Evolutionary conservation across 2,329 filamentous ascomycete species (phyloP), one percentile per base, ranked within the genome.

Genomic region (Colletotrichum sp.): DNA sequence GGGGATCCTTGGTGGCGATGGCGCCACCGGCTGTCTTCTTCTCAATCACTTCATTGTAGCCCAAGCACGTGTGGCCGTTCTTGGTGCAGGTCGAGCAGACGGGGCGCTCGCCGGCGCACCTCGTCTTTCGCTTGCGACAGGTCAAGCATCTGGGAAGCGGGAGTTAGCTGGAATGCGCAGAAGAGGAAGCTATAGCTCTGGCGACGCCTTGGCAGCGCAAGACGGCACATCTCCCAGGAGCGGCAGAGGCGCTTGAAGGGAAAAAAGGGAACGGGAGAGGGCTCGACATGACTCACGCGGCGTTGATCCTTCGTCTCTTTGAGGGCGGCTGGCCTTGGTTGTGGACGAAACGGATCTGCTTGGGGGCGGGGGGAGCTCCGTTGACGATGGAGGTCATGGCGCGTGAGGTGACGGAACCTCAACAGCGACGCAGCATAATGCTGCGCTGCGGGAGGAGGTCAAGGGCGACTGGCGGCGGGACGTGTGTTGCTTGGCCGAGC

Each of bases 281-380:
- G 74, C 52, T 66, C 65, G 58, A 39, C 56, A 71, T 27, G 70
- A 89, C 92, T 84, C 89, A 94, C 91, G 94, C 94, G 80, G 94
- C 93, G 85, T 93, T 95, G 81, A 96, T 94, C 80, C 94, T 90
- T 82, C 94, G 90, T 80, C 94, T 89, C 85, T 96, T 96, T 30
- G 93, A 93, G 77, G 94, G 94, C 65, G 94, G 94, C 78, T 95
- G 93, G 77, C 94, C 94, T 85, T 96, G 94, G 80, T 93, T 95
- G 78, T 95, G 94, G 79, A 96, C 94, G 83, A 96, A 96, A 79
- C 94, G 93, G 79, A 95, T 94, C 82, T 90, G 89, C 83, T 90
- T 92, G 72, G 86, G 89, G 61, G 86, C 83, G 74, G 88, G 85
- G 77, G 85, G 81, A 79, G 82, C 79, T 79, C 81, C 81, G 79